Base-by-base conservation (phyloP, 352 stramenopile genomes). In the Phytopythium vexans region DNA sequence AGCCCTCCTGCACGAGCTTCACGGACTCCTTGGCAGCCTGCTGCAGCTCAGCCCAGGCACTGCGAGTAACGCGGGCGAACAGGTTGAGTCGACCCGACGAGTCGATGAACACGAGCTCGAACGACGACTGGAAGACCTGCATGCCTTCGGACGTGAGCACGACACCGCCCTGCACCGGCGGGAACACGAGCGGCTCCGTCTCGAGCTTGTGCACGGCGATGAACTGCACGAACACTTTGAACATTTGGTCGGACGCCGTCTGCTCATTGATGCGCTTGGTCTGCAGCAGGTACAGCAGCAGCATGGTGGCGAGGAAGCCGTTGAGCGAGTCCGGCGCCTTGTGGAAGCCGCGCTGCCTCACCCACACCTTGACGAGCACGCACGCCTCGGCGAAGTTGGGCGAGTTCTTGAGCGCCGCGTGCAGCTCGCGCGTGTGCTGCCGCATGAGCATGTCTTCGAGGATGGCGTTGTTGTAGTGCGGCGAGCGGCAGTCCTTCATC, bases 381-480 rank as follows among this genome's bases (percentile, higher is more conserved):
- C 82, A 94, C 0, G 87, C 84, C 32, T 95, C 72, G 0, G 71
- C 76, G 56, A 97, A 86, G 47, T 86, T 69, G 8, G 76, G 66
- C 1, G 76, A 89, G 42, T 87, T 75, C 21, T 77, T 78, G 15
- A 82, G 56, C 33, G 69, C 74, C 1, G 69, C 60, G 55, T 96
- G 86, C 10, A 97, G 77, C 43, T 91, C 79, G 34, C 80, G 63
- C 33, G 91, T 89, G 58, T 96, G 89, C 31, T 84, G 68, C 2
- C 74, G 74, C 40, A 94, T 62, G 66, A 84, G 75, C 83, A 96
- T 92, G 57, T 97, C 89, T 56, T 97, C 89, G n/a, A 97, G 57
- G 15, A 97, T 89, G 5, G 79, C 69, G 53, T 91, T 96, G 66
- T 96, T 97, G 82, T 97, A 96, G 42, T 82, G 70, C 15, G 89